Base-by-base conservation (phyloP, 306 rosid genomes). In the Astragalus membranaceus region DNA sequence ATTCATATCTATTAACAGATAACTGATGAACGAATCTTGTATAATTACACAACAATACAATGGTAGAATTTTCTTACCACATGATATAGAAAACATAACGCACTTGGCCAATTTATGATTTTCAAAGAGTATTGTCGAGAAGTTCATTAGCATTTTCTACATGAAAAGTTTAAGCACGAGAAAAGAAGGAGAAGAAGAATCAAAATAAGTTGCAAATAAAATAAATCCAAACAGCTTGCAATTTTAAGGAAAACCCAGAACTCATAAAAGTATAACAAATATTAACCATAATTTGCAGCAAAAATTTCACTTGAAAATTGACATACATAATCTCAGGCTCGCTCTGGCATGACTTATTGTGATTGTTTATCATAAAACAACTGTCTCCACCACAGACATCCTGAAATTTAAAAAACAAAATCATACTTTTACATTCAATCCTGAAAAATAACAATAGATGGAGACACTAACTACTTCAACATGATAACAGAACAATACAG, bases 351-450 rank as follows among this genome's bases (percentile, higher is more conserved):
- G 89, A 84, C 36, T 72, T 67, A 4, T 77, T 79, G 84, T 80
- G 55, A 81, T 87, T 94, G 80, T 75, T 78, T 8, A 90, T 74
- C 64, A 80, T 73, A 74, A 94, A 90, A 84, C 97, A 94, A 79
- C 90, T 85, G 63, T 72, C 85, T 69, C 97, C 96, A 6, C 85
- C 87, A 70, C 96, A 94, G 68, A 51, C 87, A 71, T 88, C 98
- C 97, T 88, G 87, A 50, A 56, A 72, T 17, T n/a, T 14, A 46
- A 54, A n/a, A n/a, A n/a, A n/a, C n/a, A n/a, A n/a, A n/a, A n/a
- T n/a, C n/a, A 67, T 14, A 68, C 6, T 47, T 52, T 70, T 41
- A 75, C 71, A 14, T 59, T 55, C 71, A 33, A 43, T 50, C 63
- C 7, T 64, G 13, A 42, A 77, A 73, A 56, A 56, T 37, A 61